Base-by-base conservation (phyloP, 2,329 filamentous ascomycete genomes). In the Aspergillus sp. region DNA sequence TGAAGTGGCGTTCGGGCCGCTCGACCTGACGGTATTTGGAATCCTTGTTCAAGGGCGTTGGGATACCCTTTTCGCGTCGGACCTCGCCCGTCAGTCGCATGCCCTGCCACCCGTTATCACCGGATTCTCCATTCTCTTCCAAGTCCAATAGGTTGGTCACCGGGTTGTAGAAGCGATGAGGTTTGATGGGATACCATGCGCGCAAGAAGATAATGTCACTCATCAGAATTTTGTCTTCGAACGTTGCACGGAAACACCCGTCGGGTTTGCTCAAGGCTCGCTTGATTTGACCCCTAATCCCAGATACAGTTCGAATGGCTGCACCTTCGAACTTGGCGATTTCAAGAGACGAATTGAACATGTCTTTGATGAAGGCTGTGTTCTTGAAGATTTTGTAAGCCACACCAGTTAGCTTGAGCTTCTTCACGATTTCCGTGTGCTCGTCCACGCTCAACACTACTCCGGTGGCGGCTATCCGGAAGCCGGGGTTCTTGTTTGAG, bases 301-400 rank as follows among this genome's bases (percentile, higher is more conserved):
- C 96, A 1, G 93, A 97, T 22, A 99, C 96, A 0, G 96, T 99
- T 71, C 93, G 91, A 78, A 99, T 93, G 55, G 90, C 87, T 9
- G 95, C 95, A 57, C 95, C 95, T 78, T 99, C 95, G 70, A 99
- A 99, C 73, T 98, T 99, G 68, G 95, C 93, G 63, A 99, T 95
- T 73, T 99, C 95, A 42, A 99, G 86, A 0, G 91, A 83, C 0
- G 89, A 88, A 71, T 86, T 92, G 82, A 99, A 99, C 95, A 99
- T 99, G 78, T 96, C 91, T 75, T 95, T 96, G 78, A 99, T 92
- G 73, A 99, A 99, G 39, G 95, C 93, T 0, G 95, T 99, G 80
- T 99, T 99, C 78, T 96, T 96, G 85, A 96, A 98, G 76, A 98
- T 96, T 79, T 98, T 98, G 83, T 95, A 96, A 1, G 95, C 93